A percentile compares a stretch with the other conserved stretches of the same genome.
Evolutionary conservation across 192 early-diverging fungal genomes (phyloP).

Genomic region (Borealophlyctis nickersoniae): DNA sequence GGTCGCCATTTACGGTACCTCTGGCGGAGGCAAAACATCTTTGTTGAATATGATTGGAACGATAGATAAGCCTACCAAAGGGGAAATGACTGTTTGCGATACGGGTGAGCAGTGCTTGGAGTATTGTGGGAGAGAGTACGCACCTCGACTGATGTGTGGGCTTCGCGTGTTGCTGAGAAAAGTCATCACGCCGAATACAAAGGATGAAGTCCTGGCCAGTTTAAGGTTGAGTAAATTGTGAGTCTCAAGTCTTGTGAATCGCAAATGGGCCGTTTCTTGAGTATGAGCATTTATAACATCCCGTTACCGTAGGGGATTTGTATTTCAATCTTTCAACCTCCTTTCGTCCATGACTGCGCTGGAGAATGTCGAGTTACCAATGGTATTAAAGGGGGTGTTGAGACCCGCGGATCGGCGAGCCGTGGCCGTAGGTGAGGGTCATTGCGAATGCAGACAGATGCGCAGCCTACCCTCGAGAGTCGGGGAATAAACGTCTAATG

Average conservation of each 20-base stretch:
- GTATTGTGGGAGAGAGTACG: too few species aligned
- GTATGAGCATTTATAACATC: too few species aligned
- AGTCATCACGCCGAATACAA: constrained; percentile 31
- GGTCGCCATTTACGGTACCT: constrained; percentile 35
- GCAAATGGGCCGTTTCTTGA: not conserved
- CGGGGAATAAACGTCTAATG: too few species aligned
- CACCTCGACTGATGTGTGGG: too few species aligned
- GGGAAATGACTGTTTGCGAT: constrained; percentile 29
- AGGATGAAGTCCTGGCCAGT: constrained; percentile 25
- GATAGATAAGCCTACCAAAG: constrained; percentile 39
- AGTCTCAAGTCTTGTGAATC: not conserved
- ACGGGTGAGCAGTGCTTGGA: constrained; percentile 6
- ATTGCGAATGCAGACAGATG: too few species aligned
- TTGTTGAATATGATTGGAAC: constrained; percentile 36
- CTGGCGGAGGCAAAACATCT: constrained; percentile 31
- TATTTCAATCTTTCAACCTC: constrained; percentile 38
- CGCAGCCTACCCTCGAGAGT: too few species aligned
- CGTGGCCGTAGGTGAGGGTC: constrained; percentile 4
- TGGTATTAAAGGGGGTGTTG: constrained; percentile 24
- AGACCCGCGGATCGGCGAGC: constrained; percentile 15
- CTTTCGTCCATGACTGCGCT: constrained; percentile 35
- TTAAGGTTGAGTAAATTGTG: constrained; percentile 28
- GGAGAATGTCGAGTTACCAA: constrained; percentile 38
- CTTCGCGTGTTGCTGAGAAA: too few species aligned
- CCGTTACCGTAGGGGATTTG: constrained; percentile 22